Percentiles rank a stretch among this genome's conserved stretches.
phyloP scores from a whole-genome alignment of 768 basidiomycete species.

The Macrocybe gigantea region DNA sequence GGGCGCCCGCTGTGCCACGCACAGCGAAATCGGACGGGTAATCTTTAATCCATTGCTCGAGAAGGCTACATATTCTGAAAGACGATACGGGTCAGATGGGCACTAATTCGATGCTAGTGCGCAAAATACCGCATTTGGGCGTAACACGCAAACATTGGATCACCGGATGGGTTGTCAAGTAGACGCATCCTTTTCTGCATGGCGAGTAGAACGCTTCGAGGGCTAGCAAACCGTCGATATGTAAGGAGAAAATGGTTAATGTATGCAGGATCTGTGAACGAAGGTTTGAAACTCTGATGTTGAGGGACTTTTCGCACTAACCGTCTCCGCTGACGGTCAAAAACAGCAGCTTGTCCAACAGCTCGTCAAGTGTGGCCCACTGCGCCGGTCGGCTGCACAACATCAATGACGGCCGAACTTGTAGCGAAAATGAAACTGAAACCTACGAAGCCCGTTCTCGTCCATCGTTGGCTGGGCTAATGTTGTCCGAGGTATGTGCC shows the following conservation, averaged over 20 bases:
- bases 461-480: slow-evolving; percentile 7
- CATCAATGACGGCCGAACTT: neutral
- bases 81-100: neutral
- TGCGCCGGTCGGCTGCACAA: slow-evolving; percentile 46
- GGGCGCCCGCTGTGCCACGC: slow-evolving; percentile 63
- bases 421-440: neutral
- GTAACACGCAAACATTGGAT: slow-evolving; percentile 83
- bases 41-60: slow-evolving; percentile 71
- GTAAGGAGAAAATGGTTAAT: slow-evolving; percentile 79
- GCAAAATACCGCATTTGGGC: slow-evolving; percentile 74
- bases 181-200: slow-evolving; percentile 86
- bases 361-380: slow-evolving; percentile 72
- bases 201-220: slow-evolving; percentile 72
- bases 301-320: slow-evolving; percentile 20
- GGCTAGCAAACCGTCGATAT: slow-evolving; percentile 77
- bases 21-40: slow-evolving; percentile 82
- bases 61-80: slow-evolving; percentile 68
- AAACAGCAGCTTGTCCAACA: slow-evolving; percentile 79
- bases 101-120: slow-evolving; percentile 1
- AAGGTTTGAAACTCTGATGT: slow-evolving; percentile 1
- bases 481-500: neutral
- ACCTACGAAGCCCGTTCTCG: slow-evolving; percentile 2
- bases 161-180: slow-evolving; percentile 63
- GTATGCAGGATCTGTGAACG: slow-evolving; percentile 59
- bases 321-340: slow-evolving; percentile 82